Evolutionary conservation across 78 protist genomes (phyloP).

Genomic region (Chrysochromulina parva): DNA sequence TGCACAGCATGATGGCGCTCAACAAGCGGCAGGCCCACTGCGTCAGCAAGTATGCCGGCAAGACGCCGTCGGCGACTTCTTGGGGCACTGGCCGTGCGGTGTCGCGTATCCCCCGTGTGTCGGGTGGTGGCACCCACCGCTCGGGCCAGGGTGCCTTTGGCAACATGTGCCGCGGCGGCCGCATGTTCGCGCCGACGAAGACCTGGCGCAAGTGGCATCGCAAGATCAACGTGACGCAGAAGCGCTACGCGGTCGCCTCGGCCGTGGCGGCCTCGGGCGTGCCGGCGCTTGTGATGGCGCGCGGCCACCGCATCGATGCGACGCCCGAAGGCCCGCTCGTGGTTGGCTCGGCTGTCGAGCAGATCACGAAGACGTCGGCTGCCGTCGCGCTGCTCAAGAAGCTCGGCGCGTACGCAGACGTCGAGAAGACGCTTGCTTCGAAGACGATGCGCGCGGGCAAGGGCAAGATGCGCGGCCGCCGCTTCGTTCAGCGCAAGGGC

Average conservation of each 20-base stretch:
- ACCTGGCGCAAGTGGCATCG: slow-evolving; percentile 97
- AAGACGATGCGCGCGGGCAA: slow-evolving; percentile 90
- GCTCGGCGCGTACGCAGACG: slow-evolving; percentile 91
- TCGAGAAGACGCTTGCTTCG: slow-evolving; percentile 70
- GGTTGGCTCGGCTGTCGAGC: slow-evolving; percentile 75
- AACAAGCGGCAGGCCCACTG: slow-evolving; percentile 96
- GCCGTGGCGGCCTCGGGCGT: slow-evolving; percentile 99
- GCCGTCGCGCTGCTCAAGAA: slow-evolving; percentile 86
- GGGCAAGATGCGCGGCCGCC: slow-evolving; percentile 98
- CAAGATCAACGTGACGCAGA: slow-evolving; percentile 91
- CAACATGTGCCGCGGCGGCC: slow-evolving; percentile 85
- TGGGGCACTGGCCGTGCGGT: slow-evolving; percentile 99
- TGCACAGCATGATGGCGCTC: slow-evolving; percentile 86
- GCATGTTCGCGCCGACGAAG: slow-evolving; percentile 99
- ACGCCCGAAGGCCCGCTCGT: slow-evolving; percentile 97
- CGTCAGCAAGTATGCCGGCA: slow-evolving; percentile 90
- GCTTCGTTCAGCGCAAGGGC: slow-evolving; percentile 93
- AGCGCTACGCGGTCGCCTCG: slow-evolving; percentile 93
- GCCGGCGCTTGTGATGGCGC: slow-evolving; percentile 96
- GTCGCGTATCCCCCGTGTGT: slow-evolving; percentile 99
- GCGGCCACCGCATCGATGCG: slow-evolving; percentile 94
- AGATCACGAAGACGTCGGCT: slow-evolving; percentile 84
- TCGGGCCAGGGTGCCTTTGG: slow-evolving; percentile 99
- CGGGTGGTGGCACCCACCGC: slow-evolving; percentile 98
- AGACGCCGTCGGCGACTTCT: slow-evolving; percentile 96